Percentiles rank a stretch among this genome's conserved stretches.
These are phyloP conservation scores for Monilinia fructicola DNA, from an alignment of 2,329 filamentous ascomycete genomes.

Conservation along the genomic window DNA sequence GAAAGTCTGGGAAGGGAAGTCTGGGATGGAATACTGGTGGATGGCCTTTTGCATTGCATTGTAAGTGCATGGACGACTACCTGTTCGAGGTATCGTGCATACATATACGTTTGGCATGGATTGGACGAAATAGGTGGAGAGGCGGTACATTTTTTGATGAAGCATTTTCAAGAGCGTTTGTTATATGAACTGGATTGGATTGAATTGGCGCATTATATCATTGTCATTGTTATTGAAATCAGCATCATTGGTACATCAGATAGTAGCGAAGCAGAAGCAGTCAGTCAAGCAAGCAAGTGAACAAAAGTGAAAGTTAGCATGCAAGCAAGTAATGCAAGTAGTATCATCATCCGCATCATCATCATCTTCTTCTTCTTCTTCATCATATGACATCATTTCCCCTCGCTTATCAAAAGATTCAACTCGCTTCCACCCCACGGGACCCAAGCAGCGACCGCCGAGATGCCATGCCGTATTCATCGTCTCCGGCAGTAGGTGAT, in stretches of 20 bases:
- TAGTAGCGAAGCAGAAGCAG: background rate
- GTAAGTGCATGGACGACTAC: background rate
- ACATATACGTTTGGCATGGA: background rate
- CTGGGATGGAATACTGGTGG: background rate
- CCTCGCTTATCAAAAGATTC: too few relatives aligned
- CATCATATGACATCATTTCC: too few relatives aligned
- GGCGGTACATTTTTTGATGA: background rate
- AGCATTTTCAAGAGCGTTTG: constrained; percentile 4
- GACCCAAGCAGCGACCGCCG: too few relatives aligned
- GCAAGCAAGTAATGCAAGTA: too few relatives aligned
- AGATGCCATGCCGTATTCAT: too few relatives aligned
- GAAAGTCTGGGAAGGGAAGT: background rate
- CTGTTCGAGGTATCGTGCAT: background rate
- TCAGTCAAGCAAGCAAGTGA: background rate
- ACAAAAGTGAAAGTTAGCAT: too few relatives aligned
- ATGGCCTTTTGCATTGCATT: background rate
- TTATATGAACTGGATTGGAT: background rate
- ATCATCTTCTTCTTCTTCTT: too few relatives aligned
- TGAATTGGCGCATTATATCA: background rate
- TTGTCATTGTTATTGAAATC: background rate
- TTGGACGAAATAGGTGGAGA: background rate
- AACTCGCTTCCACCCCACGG: too few relatives aligned
- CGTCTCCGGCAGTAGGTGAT: too few relatives aligned
- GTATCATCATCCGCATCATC: too few relatives aligned
- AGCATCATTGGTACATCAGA: background rate